Conservation (phyloP, 2,329 filamentous ascomycete species). For the Chrysoporthe austroafricana region DNA sequence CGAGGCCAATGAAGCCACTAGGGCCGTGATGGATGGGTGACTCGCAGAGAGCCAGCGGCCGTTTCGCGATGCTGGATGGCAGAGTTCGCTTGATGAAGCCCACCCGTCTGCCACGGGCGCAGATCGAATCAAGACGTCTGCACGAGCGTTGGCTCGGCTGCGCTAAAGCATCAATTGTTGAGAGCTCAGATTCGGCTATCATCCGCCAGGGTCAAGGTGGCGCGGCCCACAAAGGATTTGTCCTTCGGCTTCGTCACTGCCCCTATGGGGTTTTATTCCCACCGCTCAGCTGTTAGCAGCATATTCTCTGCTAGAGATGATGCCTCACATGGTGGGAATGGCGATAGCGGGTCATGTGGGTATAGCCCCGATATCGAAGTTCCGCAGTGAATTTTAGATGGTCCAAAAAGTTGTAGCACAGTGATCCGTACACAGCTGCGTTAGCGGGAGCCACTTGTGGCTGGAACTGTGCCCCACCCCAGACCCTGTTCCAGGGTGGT, state of each 20-base stretch:
- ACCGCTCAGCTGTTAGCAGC: background rate
- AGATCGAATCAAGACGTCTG: slow-evolving; percentile 21
- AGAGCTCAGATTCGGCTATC: slow-evolving; percentile 19
- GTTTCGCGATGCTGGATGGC: slow-evolving; percentile 27
- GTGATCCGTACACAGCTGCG: background rate
- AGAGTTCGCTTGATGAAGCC: slow-evolving; percentile 21
- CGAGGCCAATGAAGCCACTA: slow-evolving; percentile 28
- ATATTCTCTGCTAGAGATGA: slow-evolving; percentile 5
- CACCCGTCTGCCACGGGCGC: slow-evolving; percentile 16
- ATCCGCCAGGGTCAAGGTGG: slow-evolving; percentile 12
- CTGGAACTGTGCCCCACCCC: slow-evolving; percentile 1
- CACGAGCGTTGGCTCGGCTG: slow-evolving; percentile 19
- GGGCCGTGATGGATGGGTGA: slow-evolving; percentile 30
- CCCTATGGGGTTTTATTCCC: background rate
- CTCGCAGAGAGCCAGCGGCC: slow-evolving; percentile 15
- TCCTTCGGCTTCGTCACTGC: slow-evolving; percentile 16
- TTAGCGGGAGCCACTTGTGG: background rate
- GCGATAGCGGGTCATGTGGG: background rate
- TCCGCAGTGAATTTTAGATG: slow-evolving; percentile 18
- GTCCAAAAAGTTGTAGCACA: background rate
- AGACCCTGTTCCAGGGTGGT: background rate
- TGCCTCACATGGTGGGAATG: background rate
- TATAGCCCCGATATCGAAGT: slow-evolving; percentile 7
- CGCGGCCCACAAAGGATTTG: slow-evolving; percentile 16
- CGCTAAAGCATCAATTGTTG: slow-evolving; percentile 18